Evolutionary conservation across 2,329 filamentous ascomycete genomes (phyloP).

Genomic region (Claviceps monticola): DNA sequence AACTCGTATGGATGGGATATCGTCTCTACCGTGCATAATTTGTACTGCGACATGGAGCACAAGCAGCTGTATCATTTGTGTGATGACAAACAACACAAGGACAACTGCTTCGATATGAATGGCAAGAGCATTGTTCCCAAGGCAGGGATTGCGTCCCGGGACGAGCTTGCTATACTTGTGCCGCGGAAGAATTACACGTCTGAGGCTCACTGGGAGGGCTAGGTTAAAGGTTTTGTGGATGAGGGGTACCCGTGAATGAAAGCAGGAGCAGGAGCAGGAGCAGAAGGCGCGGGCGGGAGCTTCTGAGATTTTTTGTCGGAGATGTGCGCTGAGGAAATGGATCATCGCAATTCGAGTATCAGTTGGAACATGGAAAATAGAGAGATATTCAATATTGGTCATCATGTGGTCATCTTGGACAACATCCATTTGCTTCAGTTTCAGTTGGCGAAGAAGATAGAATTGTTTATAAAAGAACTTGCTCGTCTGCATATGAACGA

Average conservation of each 20-base stretch:
- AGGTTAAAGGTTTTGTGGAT: not conserved
- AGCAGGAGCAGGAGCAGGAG: no score
- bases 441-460: no score
- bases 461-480: no score
- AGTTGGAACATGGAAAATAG: no score
- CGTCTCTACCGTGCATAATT: slow-evolving; percentile 14
- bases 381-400: no score
- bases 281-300: no score
- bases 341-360: no score
- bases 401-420: no score
- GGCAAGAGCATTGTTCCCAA: not conserved
- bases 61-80: slow-evolving; percentile 16
- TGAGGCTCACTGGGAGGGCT: not conserved
- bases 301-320: no score
- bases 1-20: slow-evolving; percentile 19
- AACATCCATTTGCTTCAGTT: no score
- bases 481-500: no score
- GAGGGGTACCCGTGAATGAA: not conserved
- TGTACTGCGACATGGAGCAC: slow-evolving; percentile 20
- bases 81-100: not conserved
- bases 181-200: not conserved
- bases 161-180: not conserved
- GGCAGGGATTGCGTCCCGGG: not conserved
- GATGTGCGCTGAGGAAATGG: no score
- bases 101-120: slow-evolving; percentile 10